Base-by-base conservation (phyloP, 176 grass and related monocot species). In the Musa acuminata region DNA sequence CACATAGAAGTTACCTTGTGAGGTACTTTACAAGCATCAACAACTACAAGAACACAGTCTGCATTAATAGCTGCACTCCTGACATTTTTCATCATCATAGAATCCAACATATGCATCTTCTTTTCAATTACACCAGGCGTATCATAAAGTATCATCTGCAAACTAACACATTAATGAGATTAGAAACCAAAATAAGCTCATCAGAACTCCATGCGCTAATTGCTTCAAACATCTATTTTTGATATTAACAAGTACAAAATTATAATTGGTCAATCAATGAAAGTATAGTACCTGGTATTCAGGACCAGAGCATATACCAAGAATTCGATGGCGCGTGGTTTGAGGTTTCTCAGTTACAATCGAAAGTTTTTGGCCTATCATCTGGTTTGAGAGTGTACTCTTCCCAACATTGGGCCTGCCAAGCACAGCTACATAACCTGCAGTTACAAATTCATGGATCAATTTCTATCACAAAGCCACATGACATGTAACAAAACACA, bases 101-200 rank as follows among this genome's bases (percentile, higher is more conserved):
- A 79, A 64, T 98, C 90, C 67, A 98, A 67, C 67, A 85, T 98
- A 69, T 98, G 90, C 90, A 93, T 85, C 52, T 98, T 84, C 58
- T 89, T 91, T 83, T 89, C 87, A 26, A 91, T 91, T 25, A 98
- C 84, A 70, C 95, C 95, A 17, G 88, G 95, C 5, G 95, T 98
- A 82, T 98, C 95, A 78, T 91, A 98, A 72, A 98, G 78, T 89
- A 94, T 93, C 83, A 98, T 91, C 95, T 98, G 90, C 82, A 91
- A 86, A 89, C 95, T 93, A 98, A 84, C 90, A 77, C 90, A 76
- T 87, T 70, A 83, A 74, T 89, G 75, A 70, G 84, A 90, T 91
- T 83, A 93, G 88, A 72, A 82, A 75, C 24, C 53, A 72, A 57
- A 75, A 75, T 49, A 11, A 49, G 20, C 16, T 12, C 27, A 49